Percentiles rank a stretch among this genome's conserved stretches.
phyloP scores from a whole-genome alignment of 495 filamentous ascomycete species.

The Acidomyces sp. region DNA sequence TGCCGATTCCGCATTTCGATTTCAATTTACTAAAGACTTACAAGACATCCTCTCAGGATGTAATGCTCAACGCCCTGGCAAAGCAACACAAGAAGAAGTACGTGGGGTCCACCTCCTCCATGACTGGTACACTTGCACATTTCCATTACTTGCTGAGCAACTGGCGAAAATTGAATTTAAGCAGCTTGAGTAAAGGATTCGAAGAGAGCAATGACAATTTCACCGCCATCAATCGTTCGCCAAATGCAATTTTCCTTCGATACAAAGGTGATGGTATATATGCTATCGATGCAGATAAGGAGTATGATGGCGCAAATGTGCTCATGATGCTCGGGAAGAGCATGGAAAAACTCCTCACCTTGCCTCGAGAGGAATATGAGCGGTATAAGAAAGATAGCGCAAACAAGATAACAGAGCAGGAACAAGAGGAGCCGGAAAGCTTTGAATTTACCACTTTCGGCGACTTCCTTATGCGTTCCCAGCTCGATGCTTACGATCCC shows the following conservation, averaged over 20 bases:
- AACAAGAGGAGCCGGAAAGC: conserved; percentile 46
- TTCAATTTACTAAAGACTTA: conserved; percentile 73
- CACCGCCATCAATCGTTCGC: conserved; percentile 54
- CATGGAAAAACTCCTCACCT: conserved; percentile 90
- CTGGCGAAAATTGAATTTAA: conserved; percentile 60
- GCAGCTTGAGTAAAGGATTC: conserved; percentile 54
- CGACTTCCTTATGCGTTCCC: conserved; percentile 92
- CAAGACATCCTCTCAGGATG: conserved; percentile 78
- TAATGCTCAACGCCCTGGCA: conserved; percentile 51
- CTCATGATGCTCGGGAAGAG: conserved; percentile 83
- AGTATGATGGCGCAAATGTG: conserved; percentile 74
- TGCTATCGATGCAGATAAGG: conserved; percentile 96
- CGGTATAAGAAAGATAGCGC: conserved; percentile 57
- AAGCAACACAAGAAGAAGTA: conserved; percentile 61
- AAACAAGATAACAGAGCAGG: conserved; percentile 50
- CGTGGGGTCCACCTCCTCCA: conserved; percentile 88
- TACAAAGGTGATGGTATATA: conserved; percentile 67
- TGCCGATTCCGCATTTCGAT: conserved; percentile 85
- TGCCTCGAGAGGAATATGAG: conserved; percentile 68
- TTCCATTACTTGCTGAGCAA: conserved; percentile 85
- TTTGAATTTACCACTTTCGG: conserved; percentile 80
- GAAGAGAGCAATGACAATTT: conserved; percentile 40
- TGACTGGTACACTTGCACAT: conserved; percentile 74
- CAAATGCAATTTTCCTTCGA: conserved; percentile 70
- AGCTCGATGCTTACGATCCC: conserved; percentile 82